Base-by-base conservation (phyloP, 1,284 basidiomycete species). In the Ustilago loliicola region DNA sequence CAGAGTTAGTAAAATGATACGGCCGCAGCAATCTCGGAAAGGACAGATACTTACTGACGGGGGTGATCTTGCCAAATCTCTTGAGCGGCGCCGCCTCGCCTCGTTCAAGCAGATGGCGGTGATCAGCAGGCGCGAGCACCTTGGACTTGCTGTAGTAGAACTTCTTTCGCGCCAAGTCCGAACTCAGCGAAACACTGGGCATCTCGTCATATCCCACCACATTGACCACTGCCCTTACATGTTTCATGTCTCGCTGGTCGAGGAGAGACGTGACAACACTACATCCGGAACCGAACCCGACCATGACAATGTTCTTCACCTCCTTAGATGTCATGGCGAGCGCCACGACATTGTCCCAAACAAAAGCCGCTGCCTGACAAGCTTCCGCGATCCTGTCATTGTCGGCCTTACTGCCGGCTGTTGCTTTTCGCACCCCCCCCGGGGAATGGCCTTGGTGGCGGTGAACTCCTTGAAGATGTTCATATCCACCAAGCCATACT, bases 271-370 rank as follows among this genome's bases (percentile, higher is more conserved):
- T 91, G 60, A 97, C 80, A 0, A 91, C 90, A 30, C 90, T 88
- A 80, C 93, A 94, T 0, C 93, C 96, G 0, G 91, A 90, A 3
- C 95, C 95, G 80, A 96, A 93, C 0, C 95, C 95, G 51, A 99
- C 90, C 9, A 99, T 84, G 25, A 98, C 88, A 19, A 98, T 89
- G 32, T 91, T 89, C 52, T 90, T 88, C 4, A 92, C 92, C 7
- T 21, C 17, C 19, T 23, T 10, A 5, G 56, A 38, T 8, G 34
- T 19, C 3, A 58, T 50, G 2, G 58, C 69, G 1, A 55, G 95
- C 94, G 93, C 90, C 63, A 97, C 89, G 78, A 95, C 94, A 85
- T 98, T 96, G 87, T 98, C 96, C 96, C 96, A 99, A 3, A 98
- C 86, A 83, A 96, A 96, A 88, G 50, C 60, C 1, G 64, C 56